Percentiles rank a stretch among this genome's conserved stretches.
These are phyloP conservation scores for Fusarium staphyleae DNA, from an alignment of 2,329 filamentous ascomycete species.

Conservation along the genomic window DNA sequence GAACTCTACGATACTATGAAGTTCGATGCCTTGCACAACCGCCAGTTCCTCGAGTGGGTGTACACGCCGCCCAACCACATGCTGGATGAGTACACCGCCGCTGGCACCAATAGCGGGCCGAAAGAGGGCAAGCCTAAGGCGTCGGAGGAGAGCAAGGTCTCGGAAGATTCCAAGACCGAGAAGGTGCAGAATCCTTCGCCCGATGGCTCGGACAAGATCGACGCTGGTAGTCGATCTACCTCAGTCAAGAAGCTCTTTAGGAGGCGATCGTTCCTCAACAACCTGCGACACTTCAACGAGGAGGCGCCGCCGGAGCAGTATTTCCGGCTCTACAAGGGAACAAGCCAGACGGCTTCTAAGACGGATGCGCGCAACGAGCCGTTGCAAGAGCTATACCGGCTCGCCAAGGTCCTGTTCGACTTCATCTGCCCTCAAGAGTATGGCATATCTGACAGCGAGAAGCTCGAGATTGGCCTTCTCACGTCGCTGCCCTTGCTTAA, in stretches of 20 bases:
- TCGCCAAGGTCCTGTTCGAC: constrained; percentile 95
- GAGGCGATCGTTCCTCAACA: constrained; percentile 66
- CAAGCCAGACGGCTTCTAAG: constrained; percentile 72
- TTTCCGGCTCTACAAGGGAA: constrained; percentile 88
- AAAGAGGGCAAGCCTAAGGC: constrained; percentile 54
- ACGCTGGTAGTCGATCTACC: constrained; percentile 47
- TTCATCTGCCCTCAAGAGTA: constrained; percentile 99
- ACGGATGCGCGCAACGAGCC: constrained; percentile 86
- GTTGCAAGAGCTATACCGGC: constrained; percentile 88
- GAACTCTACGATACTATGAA: constrained; percentile 99
- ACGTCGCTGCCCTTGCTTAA: constrained; percentile 93
- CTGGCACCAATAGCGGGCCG: constrained; percentile 43
- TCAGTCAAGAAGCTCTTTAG: constrained; percentile 61
- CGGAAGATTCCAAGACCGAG: constrained; percentile 49
- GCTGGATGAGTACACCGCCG: constrained; percentile 68
- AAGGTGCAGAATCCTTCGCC: constrained; percentile 41
- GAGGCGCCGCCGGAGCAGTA: constrained; percentile 73
- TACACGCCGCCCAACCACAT: constrained; percentile 87
- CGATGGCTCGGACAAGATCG: constrained; percentile 51
- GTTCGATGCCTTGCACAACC: constrained; percentile 96
- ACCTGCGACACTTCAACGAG: constrained; percentile 57
- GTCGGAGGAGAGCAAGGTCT: constrained; percentile 49
- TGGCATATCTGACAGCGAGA: constrained; percentile 92
- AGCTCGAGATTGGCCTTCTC: constrained; percentile 95
- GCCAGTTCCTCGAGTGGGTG: constrained; percentile 95